Percentiles rank a stretch among this genome's conserved stretches.
These are phyloP conservation scores for Blastocladiella britannica DNA, from an alignment of 192 early-diverging fungal species.

Conservation along the genomic window DNA sequence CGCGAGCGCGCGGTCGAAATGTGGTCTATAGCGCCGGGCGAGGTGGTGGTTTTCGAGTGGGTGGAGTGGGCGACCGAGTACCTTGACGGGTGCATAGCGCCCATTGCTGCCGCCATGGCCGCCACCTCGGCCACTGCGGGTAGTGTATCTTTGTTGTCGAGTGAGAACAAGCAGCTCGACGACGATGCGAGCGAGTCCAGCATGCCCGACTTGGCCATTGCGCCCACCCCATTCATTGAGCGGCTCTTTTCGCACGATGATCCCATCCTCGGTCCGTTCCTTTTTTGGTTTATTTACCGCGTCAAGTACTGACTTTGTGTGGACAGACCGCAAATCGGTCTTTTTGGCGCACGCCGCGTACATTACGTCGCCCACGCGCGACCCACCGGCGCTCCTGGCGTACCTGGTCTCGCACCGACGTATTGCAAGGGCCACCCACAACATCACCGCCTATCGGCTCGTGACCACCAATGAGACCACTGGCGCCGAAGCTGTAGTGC, in stretches of 20 bases:
- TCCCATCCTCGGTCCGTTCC: background rate
- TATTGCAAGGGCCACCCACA: conserved; percentile 4
- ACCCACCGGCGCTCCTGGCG: background rate
- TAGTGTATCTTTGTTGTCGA: background rate
- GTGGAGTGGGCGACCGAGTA: conserved; percentile 2
- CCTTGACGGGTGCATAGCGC: background rate
- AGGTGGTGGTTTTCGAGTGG: conserved; percentile 3
- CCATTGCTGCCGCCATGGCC: background rate
- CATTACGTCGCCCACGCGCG: conserved; percentile 1
- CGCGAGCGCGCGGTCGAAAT: background rate
- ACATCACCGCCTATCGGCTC: conserved; percentile 4
- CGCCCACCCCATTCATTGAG: background rate
- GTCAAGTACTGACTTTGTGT: background rate
- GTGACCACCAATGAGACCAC: background rate
- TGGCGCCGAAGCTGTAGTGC: background rate
- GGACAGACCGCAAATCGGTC: conserved; percentile 3
- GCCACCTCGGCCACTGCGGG: background rate
- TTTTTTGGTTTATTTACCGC: too few species aligned
- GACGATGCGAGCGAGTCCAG: background rate
- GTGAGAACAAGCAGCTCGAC: background rate
- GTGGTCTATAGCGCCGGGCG: background rate
- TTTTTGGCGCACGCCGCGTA: conserved; percentile 1
- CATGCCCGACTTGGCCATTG: background rate
- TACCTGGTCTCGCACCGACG: conserved; percentile 2
- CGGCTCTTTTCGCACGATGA: background rate